Conservation (phyloP, 2,329 filamentous ascomycete genomes). For the Thielaviopsis euricoi region DNA sequence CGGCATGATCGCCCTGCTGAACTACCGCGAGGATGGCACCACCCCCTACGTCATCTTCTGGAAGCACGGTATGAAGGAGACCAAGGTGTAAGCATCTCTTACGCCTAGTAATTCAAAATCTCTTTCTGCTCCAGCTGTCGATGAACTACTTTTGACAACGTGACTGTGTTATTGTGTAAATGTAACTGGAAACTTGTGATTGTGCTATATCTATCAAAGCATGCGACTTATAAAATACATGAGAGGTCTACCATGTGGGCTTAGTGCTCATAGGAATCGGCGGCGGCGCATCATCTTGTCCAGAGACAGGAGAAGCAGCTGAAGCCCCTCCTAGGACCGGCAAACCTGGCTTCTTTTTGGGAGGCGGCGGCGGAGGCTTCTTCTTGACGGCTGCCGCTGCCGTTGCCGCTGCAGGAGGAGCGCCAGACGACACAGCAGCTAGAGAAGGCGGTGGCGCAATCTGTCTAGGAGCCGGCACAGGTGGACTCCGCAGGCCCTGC, state of each 20-base stretch:
- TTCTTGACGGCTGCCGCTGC: conserved; percentile 26
- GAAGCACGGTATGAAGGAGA: conserved; percentile 82
- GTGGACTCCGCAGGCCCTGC: no score
- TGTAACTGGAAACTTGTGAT: no score
- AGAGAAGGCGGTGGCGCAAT: not conserved
- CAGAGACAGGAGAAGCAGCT: conserved; percentile 4
- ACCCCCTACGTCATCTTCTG: conserved; percentile 83
- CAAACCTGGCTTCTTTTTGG: conserved; percentile 34
- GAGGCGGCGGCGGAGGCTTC: conserved; percentile 34
- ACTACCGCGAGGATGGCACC: conserved; percentile 92
- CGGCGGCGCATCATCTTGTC: conserved; percentile 23
- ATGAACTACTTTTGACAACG: no score
- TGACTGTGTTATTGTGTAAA: no score
- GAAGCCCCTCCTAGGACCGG: conserved; percentile 11
- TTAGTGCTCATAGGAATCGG: conserved; percentile 36
- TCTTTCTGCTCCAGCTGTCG: no score
- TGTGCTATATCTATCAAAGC: not conserved
- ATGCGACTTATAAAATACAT: no score
- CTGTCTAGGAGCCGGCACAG: not conserved
- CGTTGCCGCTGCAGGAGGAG: not conserved
- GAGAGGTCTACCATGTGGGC: conserved; percentile 19
- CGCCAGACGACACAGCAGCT: not conserved
- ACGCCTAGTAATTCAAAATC: no score
- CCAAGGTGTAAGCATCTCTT: conserved; percentile 61
- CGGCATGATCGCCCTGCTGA: conserved; percentile 86